These are phyloP conservation scores for Tricholoma bakamatsutake DNA, from an alignment of 768 basidiomycete genomes.

Conservation along the genomic window DNA sequence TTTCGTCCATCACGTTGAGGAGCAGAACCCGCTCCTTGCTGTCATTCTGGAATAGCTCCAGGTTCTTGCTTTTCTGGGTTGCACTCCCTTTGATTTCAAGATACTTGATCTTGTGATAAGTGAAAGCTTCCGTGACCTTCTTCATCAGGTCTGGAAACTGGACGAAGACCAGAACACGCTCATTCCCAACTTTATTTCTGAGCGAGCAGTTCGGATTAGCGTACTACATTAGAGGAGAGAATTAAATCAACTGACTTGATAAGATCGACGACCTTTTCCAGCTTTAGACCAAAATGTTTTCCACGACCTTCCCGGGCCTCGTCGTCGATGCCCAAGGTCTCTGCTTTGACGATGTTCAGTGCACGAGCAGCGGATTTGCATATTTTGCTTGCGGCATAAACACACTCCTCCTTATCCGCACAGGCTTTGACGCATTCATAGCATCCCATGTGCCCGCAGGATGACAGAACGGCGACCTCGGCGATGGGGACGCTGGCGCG, in stretches of 20 bases:
- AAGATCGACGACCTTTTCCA: slow-evolving; percentile 69
- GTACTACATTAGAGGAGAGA: background rate
- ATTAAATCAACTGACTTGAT: slow-evolving; percentile 51
- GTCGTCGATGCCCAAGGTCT: slow-evolving; percentile 77
- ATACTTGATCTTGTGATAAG: slow-evolving; percentile 63
- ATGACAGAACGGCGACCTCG: slow-evolving; percentile 81
- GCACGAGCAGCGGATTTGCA: slow-evolving; percentile 78
- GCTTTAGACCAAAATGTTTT: slow-evolving; percentile 77
- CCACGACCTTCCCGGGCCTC: slow-evolving; percentile 64
- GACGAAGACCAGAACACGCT: slow-evolving; percentile 90
- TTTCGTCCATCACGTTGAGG: slow-evolving; percentile 91
- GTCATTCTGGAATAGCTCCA: slow-evolving; percentile 82
- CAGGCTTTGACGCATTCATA: slow-evolving; percentile 62
- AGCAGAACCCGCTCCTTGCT: slow-evolving; percentile 76
- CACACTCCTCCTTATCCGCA: slow-evolving; percentile 78
- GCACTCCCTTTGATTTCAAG: slow-evolving; percentile 80
- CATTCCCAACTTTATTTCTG: slow-evolving; percentile 62
- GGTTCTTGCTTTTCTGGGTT: slow-evolving; percentile 68
- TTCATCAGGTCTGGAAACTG: slow-evolving; percentile 92
- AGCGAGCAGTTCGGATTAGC: slow-evolving; percentile 7
- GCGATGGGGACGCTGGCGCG: slow-evolving; percentile 49
- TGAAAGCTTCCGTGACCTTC: slow-evolving; percentile 83
- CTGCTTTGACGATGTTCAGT: slow-evolving; percentile 78
- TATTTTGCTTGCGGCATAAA: slow-evolving; percentile 59
- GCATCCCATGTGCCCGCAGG: slow-evolving; percentile 90